phyloP scores from a whole-genome alignment of 1,284 basidiomycete species.

The Rhodotorula sp. region DNA sequence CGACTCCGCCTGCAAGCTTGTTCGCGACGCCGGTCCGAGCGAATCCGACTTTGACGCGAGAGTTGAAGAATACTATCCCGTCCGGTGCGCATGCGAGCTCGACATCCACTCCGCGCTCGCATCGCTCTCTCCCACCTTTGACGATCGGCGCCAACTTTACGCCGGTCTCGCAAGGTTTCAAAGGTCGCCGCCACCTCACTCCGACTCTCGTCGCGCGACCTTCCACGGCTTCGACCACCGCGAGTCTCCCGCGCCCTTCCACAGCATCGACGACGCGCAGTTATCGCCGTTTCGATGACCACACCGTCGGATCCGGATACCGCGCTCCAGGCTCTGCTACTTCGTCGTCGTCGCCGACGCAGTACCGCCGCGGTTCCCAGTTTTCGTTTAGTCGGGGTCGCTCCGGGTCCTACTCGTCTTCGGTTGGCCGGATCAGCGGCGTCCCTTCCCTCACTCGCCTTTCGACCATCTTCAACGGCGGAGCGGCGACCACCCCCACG shows the following conservation, averaged over 20 bases:
- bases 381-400: background rate
- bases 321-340: background rate
- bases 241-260: background rate
- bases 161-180: background rate
- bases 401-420: conserved; percentile 1
- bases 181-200: too few relatives aligned
- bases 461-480: background rate
- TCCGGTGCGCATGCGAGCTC: too few relatives aligned
- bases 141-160: background rate
- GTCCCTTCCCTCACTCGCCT: background rate
- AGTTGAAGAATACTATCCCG: too few relatives aligned
- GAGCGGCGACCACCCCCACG: background rate
- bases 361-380: background rate
- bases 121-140: background rate
- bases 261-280: background rate
- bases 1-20: background rate
- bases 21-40: background rate
- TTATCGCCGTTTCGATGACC: background rate
- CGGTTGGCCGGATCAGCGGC: background rate
- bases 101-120: too few relatives aligned
- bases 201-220: background rate
- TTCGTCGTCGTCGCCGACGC: background rate
- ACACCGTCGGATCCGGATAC: background rate
- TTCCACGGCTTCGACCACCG: background rate
- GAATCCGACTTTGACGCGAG: background rate